Conservation (phyloP, 148 eudicot species). For the Fagopyrum tataricum region DNA sequence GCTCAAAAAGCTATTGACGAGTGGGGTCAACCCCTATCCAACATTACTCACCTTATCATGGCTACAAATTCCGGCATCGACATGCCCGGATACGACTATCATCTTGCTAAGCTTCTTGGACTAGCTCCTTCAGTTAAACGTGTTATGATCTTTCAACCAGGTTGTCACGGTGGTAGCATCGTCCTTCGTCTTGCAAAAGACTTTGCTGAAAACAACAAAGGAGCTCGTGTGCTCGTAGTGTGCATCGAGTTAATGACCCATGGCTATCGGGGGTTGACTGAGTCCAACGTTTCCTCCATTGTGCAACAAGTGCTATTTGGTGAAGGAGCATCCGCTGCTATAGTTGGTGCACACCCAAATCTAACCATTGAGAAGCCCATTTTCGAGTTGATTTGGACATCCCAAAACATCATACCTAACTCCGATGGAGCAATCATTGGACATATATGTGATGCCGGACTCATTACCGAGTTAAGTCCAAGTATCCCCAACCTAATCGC, state of each 20-base stretch:
- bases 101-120: slow-evolving; percentile 41
- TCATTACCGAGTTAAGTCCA: slow-evolving; percentile 20
- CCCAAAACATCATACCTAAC: slow-evolving; percentile 25
- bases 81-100: slow-evolving; percentile 51
- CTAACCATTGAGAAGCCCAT: slow-evolving; percentile 19
- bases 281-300: slow-evolving; percentile 21
- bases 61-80: slow-evolving; percentile 36
- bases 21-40: slow-evolving; percentile 42
- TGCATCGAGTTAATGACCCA: slow-evolving; percentile 26
- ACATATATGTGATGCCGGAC: slow-evolving; percentile 26
- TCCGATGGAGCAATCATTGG: slow-evolving; percentile 31
- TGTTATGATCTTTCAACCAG: slow-evolving; percentile 36
- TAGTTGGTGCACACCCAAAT: slow-evolving; percentile 26
- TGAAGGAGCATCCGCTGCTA: slow-evolving; percentile 28
- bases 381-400: slow-evolving; percentile 21
- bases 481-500: slow-evolving; percentile 26
- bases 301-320: slow-evolving; percentile 33
- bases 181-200: slow-evolving; percentile 36
- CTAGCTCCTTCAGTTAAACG: slow-evolving; percentile 35
- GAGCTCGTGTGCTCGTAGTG: slow-evolving; percentile 28
- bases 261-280: slow-evolving; percentile 27
- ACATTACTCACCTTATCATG: slow-evolving; percentile 39
- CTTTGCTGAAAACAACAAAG: slow-evolving; percentile 29
- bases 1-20: slow-evolving; percentile 36
- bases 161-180: slow-evolving; percentile 27